These are phyloP conservation scores for Mycena chlorophos DNA, from an alignment of 768 basidiomycete species.

Conservation along the genomic window DNA sequence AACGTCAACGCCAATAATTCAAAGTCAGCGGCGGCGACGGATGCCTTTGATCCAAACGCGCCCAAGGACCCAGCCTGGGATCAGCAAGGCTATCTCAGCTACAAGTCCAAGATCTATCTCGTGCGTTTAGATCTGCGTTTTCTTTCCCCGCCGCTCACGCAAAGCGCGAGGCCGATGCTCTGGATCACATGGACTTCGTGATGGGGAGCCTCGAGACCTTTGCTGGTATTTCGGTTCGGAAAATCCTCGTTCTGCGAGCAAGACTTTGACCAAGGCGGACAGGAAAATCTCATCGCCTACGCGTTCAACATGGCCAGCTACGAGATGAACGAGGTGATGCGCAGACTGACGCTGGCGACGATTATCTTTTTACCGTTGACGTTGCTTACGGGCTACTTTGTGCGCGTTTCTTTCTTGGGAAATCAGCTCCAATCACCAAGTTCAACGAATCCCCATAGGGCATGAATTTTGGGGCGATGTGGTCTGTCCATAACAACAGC, in stretches of 20 bases:
- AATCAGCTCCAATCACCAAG: not conserved
- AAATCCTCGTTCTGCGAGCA: no score
- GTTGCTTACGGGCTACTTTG: conserved; percentile 51
- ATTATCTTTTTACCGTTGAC: conserved; percentile 53
- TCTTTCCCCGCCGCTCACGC: not conserved
- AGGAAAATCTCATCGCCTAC: conserved; percentile 73
- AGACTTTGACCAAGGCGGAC: no score
- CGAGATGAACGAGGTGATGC: conserved; percentile 77
- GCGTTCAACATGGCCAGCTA: conserved; percentile 76
- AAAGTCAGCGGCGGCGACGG: no score
- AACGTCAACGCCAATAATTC: conserved; percentile 10
- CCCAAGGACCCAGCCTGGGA: conserved; percentile 2
- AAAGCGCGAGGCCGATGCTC: conserved; percentile 58
- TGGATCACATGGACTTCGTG: conserved; percentile 76
- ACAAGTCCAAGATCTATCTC: conserved; percentile 68
- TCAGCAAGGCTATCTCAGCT: conserved; percentile 62
- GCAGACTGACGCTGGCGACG: conserved; percentile 48
- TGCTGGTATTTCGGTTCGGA: conserved; percentile 58
- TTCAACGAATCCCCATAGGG: conserved; percentile 23
- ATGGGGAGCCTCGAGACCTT: conserved; percentile 74
- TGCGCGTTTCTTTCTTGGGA: not conserved
- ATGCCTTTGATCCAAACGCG: no score
- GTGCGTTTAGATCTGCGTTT: conserved; percentile 34
- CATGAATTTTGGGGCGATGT: conserved; percentile 48
- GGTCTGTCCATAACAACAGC: conserved; percentile 31